Base-by-base conservation (phyloP, 768 basidiomycete species). In the Tylopilus sp. region DNA sequence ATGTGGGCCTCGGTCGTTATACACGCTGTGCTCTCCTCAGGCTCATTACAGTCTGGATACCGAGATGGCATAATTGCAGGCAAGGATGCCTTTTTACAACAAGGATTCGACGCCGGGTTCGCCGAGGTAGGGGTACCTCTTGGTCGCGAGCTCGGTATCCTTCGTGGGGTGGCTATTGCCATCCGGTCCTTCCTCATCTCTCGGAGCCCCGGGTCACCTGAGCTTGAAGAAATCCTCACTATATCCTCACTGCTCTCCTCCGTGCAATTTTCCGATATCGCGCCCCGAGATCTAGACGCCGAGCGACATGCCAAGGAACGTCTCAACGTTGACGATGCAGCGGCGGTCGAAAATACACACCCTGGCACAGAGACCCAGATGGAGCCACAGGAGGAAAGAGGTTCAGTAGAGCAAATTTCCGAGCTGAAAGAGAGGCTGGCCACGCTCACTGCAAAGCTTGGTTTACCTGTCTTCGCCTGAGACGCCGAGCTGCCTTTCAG, bases 51-150 rank as follows among this genome's bases (percentile, higher is more conserved):
- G 95, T 83, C 83, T 17, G 95, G 95, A 2, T 98, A 98, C 63
- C 83, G 95, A n/a, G 95, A 98, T 71, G 95, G 95, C 7, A 95
- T 98, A 60, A 88, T 85, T 0, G 83, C 86, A 4, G 95, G 95
- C 3, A 98, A 98, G 67, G 88, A 95, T 65, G 75, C 79, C 0
- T 85, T 84, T 3, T 76, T 98, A 2, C 95, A 99, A 62, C 75
- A 83, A 56, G 95, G 95, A 1, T 98, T 99, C 62, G 91, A 99
- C 68, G 72, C 76, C 3, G 93, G 91, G 2, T 98, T 91, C 61
- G 83, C 84, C 1, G 67, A 71, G 13, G 73, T 82, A 10, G 91
- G 93, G 1, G 83, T 77, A 3, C 87, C 89, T 0, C 68, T 88
- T 15, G 92, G 94, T 1, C 80, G 85, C 22, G 78, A 88, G 53